phyloP scores from a whole-genome alignment of 495 filamentous ascomycete genomes.

The Lasiosphaeriaceae sp. region DNA sequence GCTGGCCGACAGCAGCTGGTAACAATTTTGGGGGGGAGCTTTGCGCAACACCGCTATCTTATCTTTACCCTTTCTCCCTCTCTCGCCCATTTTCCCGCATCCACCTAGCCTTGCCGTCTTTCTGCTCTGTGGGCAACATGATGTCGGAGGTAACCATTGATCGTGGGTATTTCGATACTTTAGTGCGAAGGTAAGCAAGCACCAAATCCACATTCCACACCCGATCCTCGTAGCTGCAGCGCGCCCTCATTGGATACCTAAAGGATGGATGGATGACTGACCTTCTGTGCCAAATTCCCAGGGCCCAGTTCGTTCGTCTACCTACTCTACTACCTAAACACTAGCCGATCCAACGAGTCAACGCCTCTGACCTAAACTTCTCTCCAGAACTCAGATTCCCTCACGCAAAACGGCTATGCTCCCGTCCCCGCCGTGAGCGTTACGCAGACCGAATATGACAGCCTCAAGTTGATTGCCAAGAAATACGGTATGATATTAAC shows the following conservation, averaged over 20 bases:
- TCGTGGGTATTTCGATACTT: conserved; percentile 49
- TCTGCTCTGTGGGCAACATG: conserved; percentile 16
- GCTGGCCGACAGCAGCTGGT: too few relatives aligned
- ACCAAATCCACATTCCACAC: neutral
- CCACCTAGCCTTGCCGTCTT: neutral
- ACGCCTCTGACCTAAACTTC: conserved; percentile 2
- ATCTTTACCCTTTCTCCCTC: neutral
- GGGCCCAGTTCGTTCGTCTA: conserved; percentile 26
- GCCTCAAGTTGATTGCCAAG: conserved; percentile 20
- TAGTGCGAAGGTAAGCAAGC: conserved; percentile 45
- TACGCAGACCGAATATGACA: conserved; percentile 32
- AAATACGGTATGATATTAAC: conserved; percentile 32
- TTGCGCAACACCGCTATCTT: neutral
- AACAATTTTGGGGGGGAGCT: neutral
- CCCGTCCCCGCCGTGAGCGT: conserved; percentile 16
- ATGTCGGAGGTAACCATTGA: conserved; percentile 43
- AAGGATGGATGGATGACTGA: conserved; percentile 2
- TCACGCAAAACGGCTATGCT: conserved; percentile 1
- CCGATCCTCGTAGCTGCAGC: too few relatives aligned
- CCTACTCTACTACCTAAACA: neutral
- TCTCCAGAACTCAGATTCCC: conserved; percentile 1
- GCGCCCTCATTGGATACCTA: neutral
- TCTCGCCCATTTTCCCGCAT: neutral
- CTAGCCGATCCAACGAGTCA: neutral
- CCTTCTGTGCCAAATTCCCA: conserved; percentile 5